These are phyloP conservation scores for Venturia asperata DNA, from an alignment of 2,329 filamentous ascomycete genomes.

Conservation along the genomic window DNA sequence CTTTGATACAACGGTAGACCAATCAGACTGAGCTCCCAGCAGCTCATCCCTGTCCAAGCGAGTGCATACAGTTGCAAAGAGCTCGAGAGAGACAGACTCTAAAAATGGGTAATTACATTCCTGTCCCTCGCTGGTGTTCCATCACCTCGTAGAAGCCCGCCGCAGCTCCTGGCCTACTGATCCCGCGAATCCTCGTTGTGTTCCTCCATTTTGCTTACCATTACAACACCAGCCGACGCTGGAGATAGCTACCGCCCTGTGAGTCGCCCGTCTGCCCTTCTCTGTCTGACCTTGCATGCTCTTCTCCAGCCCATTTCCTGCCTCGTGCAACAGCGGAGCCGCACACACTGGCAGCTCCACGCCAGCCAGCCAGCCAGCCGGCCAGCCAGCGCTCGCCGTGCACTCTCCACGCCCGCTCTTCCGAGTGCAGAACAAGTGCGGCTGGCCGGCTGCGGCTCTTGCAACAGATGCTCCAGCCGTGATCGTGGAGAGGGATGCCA, in stretches of 20 bases:
- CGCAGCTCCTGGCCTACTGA: not conserved
- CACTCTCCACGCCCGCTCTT: not conserved
- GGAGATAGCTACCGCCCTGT: constrained; percentile 11
- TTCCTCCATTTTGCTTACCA: constrained; percentile 2
- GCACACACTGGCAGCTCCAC: not conserved
- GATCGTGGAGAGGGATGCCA: not conserved
- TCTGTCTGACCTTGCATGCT: not conserved
- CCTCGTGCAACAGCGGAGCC: not conserved
- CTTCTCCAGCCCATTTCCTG: not conserved
- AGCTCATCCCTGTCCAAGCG: not conserved
- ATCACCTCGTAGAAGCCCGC: not conserved
- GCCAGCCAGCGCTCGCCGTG: not conserved
- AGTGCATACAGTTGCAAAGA: constrained; percentile 8
- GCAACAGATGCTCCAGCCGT: not conserved
- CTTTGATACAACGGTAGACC: constrained; percentile 12
- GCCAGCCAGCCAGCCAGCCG: no score
- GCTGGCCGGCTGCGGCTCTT: not conserved
- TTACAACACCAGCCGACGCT: constrained; percentile 9
- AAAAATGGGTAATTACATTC: constrained; percentile 15
- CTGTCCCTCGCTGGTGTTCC: not conserved
- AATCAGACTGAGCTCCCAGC: constrained; percentile 9
- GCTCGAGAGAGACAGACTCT: constrained; percentile 5
- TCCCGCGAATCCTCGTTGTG: constrained; percentile 4
- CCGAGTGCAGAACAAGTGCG: not conserved
- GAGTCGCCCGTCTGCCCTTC: not conserved